phyloP scores from a whole-genome alignment of 805 yeast genomes.

The Metschnikowia anglica region DNA sequence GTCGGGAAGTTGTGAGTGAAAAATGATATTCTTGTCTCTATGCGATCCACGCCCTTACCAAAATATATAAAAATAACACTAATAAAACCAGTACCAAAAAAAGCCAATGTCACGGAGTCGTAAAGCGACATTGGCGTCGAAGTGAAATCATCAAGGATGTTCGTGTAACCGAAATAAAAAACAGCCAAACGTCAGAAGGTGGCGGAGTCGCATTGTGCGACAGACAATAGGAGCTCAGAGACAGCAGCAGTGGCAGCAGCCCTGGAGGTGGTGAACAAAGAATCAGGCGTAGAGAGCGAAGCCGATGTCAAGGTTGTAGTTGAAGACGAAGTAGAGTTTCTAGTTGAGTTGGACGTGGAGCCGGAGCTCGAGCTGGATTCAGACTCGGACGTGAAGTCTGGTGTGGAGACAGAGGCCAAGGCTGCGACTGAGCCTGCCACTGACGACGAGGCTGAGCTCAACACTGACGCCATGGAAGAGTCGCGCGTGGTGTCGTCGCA shows the following conservation, averaged over 20 bases:
- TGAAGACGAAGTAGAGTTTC: not conserved
- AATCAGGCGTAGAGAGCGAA: not conserved
- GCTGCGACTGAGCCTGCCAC: not conserved
- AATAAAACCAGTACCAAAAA: too few species aligned
- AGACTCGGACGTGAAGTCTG: not conserved
- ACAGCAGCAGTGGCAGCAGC: conserved; percentile 7
- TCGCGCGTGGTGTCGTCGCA: conserved; percentile 3
- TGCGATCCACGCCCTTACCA: too few species aligned
- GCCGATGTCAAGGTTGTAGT: not conserved
- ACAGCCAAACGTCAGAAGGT: not conserved
- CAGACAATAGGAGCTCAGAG: conserved; percentile 8
- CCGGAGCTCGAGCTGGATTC: too few species aligned
- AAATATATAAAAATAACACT: too few species aligned
- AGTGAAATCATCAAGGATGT: not conserved
- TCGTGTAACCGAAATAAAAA: not conserved
- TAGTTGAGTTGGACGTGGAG: too few species aligned
- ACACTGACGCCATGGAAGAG: not conserved
- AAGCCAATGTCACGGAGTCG: too few species aligned
- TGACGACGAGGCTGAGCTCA: not conserved
- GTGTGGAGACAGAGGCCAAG: not conserved
- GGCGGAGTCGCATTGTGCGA: conserved; percentile 4
- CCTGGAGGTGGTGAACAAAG: not conserved
- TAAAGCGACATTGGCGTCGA: not conserved
- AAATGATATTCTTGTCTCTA: too few species aligned
- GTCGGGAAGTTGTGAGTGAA: too few species aligned